phyloP scores from a whole-genome alignment of 164 flowering plant genomes.

The Buxus sempervirens region DNA sequence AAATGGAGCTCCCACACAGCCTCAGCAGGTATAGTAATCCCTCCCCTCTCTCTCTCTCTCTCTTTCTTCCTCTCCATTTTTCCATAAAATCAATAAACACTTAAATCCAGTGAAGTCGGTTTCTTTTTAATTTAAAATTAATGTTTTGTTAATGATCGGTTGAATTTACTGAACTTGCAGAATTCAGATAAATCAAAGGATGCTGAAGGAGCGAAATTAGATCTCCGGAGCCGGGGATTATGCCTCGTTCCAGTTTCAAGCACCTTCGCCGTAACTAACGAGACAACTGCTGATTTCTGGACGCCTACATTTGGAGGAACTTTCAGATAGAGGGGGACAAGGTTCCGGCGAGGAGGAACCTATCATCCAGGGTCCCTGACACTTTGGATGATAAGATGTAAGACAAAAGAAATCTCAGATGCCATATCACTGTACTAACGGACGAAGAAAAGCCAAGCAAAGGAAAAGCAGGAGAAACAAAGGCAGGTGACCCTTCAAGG shows the following conservation, averaged over 20 bases:
- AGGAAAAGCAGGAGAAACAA: slow-evolving; percentile 10
- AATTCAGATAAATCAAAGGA: slow-evolving; percentile 27
- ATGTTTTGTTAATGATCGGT: not conserved
- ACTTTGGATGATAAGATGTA: slow-evolving; percentile 29
- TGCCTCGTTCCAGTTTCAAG: slow-evolving; percentile 67
- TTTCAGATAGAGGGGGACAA: slow-evolving; percentile 31
- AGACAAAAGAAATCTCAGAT: not conserved
- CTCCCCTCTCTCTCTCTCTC: not conserved
- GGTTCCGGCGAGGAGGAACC: not conserved
- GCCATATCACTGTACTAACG: slow-evolving; percentile 5
- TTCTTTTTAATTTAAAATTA: not conserved
- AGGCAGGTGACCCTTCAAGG: slow-evolving; percentile 13
- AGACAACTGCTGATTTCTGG: slow-evolving; percentile 58
- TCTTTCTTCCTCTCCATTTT: slow-evolving; percentile 11
- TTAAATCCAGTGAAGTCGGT: not conserved
- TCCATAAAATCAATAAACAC: too few relatives aligned
- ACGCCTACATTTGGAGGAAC: slow-evolving; percentile 59
- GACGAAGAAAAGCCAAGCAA: slow-evolving; percentile 6
- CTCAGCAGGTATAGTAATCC: slow-evolving; percentile 37
- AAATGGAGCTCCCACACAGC: slow-evolving; percentile 38
- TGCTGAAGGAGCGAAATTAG: slow-evolving; percentile 38
- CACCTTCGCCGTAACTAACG: slow-evolving; percentile 61
- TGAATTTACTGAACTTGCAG: slow-evolving; percentile 12
- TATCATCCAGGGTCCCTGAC: slow-evolving; percentile 27
- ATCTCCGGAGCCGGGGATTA: slow-evolving; percentile 56